These are phyloP conservation scores for Pestalotiopsis fici DNA, from an alignment of 2,329 filamentous ascomycete species.

Conservation along the genomic window DNA sequence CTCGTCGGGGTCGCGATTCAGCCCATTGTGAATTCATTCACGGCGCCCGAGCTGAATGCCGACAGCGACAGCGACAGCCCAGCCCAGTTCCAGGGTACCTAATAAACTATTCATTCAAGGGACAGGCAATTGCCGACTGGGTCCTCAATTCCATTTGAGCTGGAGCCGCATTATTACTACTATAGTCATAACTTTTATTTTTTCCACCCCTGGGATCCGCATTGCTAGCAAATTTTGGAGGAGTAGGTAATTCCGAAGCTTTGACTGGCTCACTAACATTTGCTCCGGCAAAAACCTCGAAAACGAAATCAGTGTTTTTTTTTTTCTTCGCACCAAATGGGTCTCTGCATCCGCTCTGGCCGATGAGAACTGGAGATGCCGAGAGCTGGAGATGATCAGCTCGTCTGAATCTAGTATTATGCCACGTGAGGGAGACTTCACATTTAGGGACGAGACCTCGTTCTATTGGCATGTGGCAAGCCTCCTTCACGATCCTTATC, in stretches of 20 bases:
- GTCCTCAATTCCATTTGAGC: not conserved
- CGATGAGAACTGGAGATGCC: not conserved
- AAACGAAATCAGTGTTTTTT: not conserved
- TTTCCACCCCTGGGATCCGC: not conserved
- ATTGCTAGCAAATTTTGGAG: not conserved
- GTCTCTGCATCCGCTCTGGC: not conserved
- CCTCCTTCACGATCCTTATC: not conserved
- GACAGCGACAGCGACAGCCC: not conserved
- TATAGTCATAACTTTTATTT: not conserved
- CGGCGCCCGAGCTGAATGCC: not conserved
- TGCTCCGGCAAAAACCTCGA: not conserved
- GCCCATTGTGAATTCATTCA: not conserved
- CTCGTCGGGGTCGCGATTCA: not conserved
- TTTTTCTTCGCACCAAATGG: not conserved
- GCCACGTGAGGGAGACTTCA: not conserved
- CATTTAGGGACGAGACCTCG: not conserved
- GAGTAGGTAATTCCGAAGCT: slow-evolving; percentile 1
- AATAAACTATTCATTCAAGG: not conserved
- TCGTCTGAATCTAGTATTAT: not conserved
- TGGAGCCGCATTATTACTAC: not conserved
- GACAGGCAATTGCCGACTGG: not conserved
- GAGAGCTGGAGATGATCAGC: not conserved
- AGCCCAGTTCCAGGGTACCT: not conserved
- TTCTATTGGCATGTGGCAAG: not conserved
- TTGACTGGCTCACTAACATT: slow-evolving; percentile 6